These are phyloP conservation scores for Tylopilus felleus DNA, from an alignment of 768 basidiomycete genomes.

Conservation along the genomic window DNA sequence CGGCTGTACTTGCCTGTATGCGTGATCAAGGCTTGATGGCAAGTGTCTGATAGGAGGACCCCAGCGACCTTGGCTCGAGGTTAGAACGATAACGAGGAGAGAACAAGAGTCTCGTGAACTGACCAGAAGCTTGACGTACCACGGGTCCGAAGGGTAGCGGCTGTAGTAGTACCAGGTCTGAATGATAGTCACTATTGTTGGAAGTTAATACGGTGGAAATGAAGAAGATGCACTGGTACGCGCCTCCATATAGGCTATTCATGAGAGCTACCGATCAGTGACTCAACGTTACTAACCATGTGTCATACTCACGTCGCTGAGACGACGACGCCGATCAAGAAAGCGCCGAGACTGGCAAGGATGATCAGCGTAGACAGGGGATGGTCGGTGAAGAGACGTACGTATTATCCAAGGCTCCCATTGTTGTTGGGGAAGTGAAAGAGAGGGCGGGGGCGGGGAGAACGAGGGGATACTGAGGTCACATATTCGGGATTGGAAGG, in stretches of 20 bases:
- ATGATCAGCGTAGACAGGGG: constrained; percentile 1
- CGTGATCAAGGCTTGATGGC: constrained; percentile 56
- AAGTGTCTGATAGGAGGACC: constrained; percentile 51
- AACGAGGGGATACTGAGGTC: not conserved
- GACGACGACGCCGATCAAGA: constrained; percentile 51
- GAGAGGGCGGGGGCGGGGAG: not conserved
- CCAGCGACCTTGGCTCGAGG: constrained; percentile 41
- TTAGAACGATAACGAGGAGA: not conserved
- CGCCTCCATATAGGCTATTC: constrained; percentile 53
- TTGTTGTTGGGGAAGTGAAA: constrained; percentile 1
- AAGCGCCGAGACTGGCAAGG: constrained; percentile 46
- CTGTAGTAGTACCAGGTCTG: constrained; percentile 58
- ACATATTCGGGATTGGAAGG: not conserved
- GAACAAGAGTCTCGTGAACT: constrained; percentile 9
- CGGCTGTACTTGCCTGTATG: constrained; percentile 42
- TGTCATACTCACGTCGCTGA: constrained; percentile 45
- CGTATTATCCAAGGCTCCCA: constrained; percentile 37
- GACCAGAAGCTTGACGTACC: constrained; percentile 50
- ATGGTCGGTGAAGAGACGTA: constrained; percentile 18
- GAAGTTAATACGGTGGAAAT: constrained; percentile 5
- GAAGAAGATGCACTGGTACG: constrained; percentile 6
- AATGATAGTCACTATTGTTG: constrained; percentile 47
- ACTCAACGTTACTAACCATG: constrained; percentile 4
- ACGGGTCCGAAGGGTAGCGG: constrained; percentile 47
- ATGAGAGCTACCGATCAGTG: not conserved